phyloP scores from a whole-genome alignment of 495 filamentous ascomycete genomes.

The Penicillium psychrofluorescens region DNA sequence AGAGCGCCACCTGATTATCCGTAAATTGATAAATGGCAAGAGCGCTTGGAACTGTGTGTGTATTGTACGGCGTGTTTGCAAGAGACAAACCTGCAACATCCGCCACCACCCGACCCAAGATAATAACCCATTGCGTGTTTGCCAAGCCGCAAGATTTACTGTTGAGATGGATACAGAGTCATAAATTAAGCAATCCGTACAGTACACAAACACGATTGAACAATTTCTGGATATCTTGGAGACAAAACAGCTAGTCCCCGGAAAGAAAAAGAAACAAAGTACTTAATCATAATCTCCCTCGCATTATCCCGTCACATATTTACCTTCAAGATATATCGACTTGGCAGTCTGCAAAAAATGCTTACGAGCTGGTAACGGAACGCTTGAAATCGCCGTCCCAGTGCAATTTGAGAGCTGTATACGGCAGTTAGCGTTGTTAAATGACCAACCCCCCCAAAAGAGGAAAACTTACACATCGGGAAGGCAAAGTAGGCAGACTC shows the following conservation, averaged over 20 bases:
- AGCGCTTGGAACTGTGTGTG: too few species aligned
- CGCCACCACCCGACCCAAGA: too few species aligned
- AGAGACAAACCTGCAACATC: too few species aligned
- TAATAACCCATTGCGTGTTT: too few species aligned
- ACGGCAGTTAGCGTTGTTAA: not conserved
- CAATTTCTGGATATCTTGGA: slow-evolving; percentile 6
- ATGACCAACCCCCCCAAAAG: not conserved
- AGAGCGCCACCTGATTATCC: too few species aligned
- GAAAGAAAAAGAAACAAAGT: slow-evolving; percentile 6
- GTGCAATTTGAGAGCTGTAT: slow-evolving; percentile 22
- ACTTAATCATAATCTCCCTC: not conserved
- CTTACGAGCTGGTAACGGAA: not conserved
- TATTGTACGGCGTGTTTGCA: too few species aligned
- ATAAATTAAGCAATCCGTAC: not conserved
- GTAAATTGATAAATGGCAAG: too few species aligned
- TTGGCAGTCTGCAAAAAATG: too few species aligned
- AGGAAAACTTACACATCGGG: slow-evolving; percentile 51
- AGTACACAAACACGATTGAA: slow-evolving; percentile 1
- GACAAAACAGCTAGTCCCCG: not conserved
- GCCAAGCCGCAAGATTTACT: not conserved
- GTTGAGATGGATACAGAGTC: not conserved
- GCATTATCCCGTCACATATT: not conserved
- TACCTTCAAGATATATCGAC: too few species aligned
- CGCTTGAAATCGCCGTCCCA: slow-evolving; percentile 19
- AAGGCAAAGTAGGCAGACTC: slow-evolving; percentile 65